A percentile compares a stretch with the other conserved stretches of the same genome.
phyloP scores from a whole-genome alignment of 1,284 basidiomycete genomes.

The Ustanciosporium gigantosporum region DNA sequence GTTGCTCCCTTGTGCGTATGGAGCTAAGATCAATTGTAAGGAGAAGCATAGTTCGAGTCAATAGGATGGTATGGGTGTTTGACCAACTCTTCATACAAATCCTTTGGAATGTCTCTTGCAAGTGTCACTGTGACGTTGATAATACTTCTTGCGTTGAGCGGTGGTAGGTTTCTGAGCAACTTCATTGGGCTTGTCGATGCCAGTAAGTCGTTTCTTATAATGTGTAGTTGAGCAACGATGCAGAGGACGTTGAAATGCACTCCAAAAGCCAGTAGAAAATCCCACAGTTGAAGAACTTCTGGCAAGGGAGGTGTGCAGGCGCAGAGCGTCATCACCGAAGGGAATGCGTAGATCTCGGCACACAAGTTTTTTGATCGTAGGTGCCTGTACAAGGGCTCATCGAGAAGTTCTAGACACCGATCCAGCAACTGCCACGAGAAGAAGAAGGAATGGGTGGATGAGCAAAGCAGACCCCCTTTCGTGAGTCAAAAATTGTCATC shows the following conservation, averaged over 20 bases:
- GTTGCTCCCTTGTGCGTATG: too few species aligned
- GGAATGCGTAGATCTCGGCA: slow-evolving; percentile 97
- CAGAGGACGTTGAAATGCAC: slow-evolving; percentile 94
- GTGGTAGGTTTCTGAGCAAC: slow-evolving; percentile 88
- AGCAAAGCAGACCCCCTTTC: too few species aligned
- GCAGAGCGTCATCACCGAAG: slow-evolving; percentile 90
- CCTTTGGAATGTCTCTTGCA: slow-evolving; percentile 82
- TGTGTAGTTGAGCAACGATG: slow-evolving; percentile 87
- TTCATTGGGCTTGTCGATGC: slow-evolving; percentile 87
- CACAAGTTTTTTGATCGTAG: slow-evolving; percentile 87
- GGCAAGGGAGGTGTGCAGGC: slow-evolving; percentile 94
- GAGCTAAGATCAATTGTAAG: too few species aligned
- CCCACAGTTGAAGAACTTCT: slow-evolving; percentile 92
- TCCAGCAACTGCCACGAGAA: slow-evolving; percentile 90
- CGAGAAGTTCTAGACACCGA: slow-evolving; percentile 84
- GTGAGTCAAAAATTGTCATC: too few species aligned
- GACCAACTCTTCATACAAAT: slow-evolving; percentile 44
- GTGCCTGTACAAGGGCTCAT: slow-evolving; percentile 79
- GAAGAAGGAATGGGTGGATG: too few species aligned
- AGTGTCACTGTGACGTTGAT: slow-evolving; percentile 90
- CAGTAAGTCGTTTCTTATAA: slow-evolving; percentile 88
- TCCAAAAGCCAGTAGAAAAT: slow-evolving; percentile 93
- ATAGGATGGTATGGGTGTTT: slow-evolving; percentile 38
- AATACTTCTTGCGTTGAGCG: slow-evolving; percentile 80
- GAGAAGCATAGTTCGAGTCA: too few species aligned